These are phyloP conservation scores for Amanita polypyramis DNA, from an alignment of 768 basidiomycete genomes.

Conservation along the genomic window DNA sequence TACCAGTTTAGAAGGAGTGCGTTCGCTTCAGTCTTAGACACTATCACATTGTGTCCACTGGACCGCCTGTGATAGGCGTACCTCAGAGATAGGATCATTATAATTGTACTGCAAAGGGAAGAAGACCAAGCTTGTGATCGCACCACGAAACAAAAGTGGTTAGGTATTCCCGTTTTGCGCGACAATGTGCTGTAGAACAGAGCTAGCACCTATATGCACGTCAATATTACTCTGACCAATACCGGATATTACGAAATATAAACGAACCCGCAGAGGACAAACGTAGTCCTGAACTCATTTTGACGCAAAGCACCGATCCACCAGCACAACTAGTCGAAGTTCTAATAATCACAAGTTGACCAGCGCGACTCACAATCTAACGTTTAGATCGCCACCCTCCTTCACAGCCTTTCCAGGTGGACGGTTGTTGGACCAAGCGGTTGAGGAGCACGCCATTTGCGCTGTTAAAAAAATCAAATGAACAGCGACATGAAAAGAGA, in stretches of 20 bases:
- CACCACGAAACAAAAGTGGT: slow-evolving; percentile 32
- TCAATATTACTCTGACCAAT: neutral
- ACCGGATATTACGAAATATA: neutral
- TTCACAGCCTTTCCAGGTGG: slow-evolving; percentile 29
- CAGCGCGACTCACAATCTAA: slow-evolving; percentile 29
- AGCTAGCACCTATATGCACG: slow-evolving; percentile 28
- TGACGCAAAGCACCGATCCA: slow-evolving; percentile 33
- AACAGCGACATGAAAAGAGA: too few species aligned
- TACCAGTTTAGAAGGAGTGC: too few species aligned
- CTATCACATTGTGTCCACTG: neutral
- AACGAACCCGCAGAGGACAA: slow-evolving; percentile 19
- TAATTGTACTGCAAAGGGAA: slow-evolving; percentile 36
- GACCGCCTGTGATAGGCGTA: slow-evolving; percentile 8
- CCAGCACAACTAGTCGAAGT: slow-evolving; percentile 11
- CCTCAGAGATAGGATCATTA: slow-evolving; percentile 30
- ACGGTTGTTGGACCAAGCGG: slow-evolving; percentile 19
- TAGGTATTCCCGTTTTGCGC: slow-evolving; percentile 34
- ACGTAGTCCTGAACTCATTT: slow-evolving; percentile 33
- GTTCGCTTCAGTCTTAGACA: too few species aligned
- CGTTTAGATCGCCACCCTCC: slow-evolving; percentile 32
- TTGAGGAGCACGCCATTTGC: slow-evolving; percentile 21
- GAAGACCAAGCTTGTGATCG: slow-evolving; percentile 34
- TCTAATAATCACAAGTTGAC: neutral
- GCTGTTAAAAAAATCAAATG: neutral
- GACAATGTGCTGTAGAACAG: slow-evolving; percentile 37